These are phyloP conservation scores for Beauveria rudraprayagi DNA, from an alignment of 2,329 filamentous ascomycete species.

Conservation along the genomic window DNA sequence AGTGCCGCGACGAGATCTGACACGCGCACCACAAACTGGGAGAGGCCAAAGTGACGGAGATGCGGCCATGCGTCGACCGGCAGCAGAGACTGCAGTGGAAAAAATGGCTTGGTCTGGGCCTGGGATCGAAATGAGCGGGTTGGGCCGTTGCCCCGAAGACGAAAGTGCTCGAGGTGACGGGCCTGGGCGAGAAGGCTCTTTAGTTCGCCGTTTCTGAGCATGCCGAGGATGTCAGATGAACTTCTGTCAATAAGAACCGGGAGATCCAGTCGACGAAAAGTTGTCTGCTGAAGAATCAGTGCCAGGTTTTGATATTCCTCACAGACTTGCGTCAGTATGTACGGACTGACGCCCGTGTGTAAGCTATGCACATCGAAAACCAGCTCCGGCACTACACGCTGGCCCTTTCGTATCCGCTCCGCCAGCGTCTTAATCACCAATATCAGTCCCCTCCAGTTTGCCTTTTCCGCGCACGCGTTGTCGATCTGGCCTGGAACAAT, in stretches of 20 bases:
- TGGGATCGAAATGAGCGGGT: neutral
- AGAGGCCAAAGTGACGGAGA: conserved; percentile 25
- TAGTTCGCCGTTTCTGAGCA: conserved; percentile 7
- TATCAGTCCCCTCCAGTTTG: conserved; percentile 25
- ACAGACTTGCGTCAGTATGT: conserved; percentile 21
- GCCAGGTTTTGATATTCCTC: conserved; percentile 20
- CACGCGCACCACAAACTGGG: conserved; percentile 18
- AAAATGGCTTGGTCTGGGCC: neutral
- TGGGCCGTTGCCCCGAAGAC: conserved; percentile 12
- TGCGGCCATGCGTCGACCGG: conserved; percentile 20
- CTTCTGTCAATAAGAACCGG: neutral
- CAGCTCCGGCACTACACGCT: conserved; percentile 25
- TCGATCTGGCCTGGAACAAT: neutral
- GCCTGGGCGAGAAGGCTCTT: conserved; percentile 13
- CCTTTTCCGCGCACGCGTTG: neutral
- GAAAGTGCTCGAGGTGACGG: conserved; percentile 18
- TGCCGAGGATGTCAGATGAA: neutral
- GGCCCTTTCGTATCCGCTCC: conserved; percentile 13
- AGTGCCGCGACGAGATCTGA: conserved; percentile 23
- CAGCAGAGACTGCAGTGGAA: conserved; percentile 22
- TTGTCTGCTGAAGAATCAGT: neutral
- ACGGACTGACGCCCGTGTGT: conserved; percentile 23
- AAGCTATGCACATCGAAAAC: conserved; percentile 24
- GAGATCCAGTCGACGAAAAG: neutral
- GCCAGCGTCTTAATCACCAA: conserved; percentile 21